Percentiles rank a stretch among this genome's conserved stretches.
Evolutionary conservation across 1,284 basidiomycete genomes (phyloP).

Genomic region (Trichosporon sp.): DNA sequence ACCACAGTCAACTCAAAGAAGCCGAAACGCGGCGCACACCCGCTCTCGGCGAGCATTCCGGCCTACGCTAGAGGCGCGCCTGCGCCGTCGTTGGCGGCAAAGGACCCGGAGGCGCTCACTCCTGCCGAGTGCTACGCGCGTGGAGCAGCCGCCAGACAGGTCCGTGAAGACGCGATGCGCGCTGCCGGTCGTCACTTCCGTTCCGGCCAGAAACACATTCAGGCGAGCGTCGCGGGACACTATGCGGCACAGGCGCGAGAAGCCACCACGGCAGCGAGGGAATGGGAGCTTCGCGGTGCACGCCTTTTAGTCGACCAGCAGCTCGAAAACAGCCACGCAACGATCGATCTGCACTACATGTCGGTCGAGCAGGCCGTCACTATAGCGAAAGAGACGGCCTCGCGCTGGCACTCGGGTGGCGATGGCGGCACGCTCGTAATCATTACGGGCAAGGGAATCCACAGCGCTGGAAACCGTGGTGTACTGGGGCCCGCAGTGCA

Average conservation of each 20-base stretch:
- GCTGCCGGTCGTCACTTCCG: slow-evolving; percentile 46
- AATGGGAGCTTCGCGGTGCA: slow-evolving; percentile 51
- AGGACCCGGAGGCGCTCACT: slow-evolving; percentile 27
- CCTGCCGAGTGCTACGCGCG: slow-evolving; percentile 43
- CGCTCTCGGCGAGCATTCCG: slow-evolving; percentile 43
- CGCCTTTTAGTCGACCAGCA: slow-evolving; percentile 47
- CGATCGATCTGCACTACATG: slow-evolving; percentile 40
- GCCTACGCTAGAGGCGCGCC: slow-evolving; percentile 39
- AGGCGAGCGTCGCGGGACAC: slow-evolving; percentile 44
- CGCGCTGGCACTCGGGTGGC: slow-evolving; percentile 58
- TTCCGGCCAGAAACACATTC: slow-evolving; percentile 24
- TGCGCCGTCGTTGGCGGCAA: slow-evolving; percentile 21
- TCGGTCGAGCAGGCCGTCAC: slow-evolving; percentile 47
- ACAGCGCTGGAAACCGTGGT: slow-evolving; percentile 46
- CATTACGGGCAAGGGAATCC: slow-evolving; percentile 53
- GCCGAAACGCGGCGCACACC: slow-evolving; percentile 31
- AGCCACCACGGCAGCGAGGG: slow-evolving; percentile 38
- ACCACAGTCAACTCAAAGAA: slow-evolving; percentile 38
- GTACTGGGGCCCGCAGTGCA: slow-evolving; percentile 53
- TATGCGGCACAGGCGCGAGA: slow-evolving; percentile 50
- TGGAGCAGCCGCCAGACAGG: slow-evolving; percentile 38
- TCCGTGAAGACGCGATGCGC: slow-evolving; percentile 45
- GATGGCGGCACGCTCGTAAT: slow-evolving; percentile 35
- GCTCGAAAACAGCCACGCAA: slow-evolving; percentile 22
- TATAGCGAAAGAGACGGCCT: slow-evolving; percentile 41